Conservation (phyloP, 768 basidiomycete species). For the Auriculariales sp. region DNA sequence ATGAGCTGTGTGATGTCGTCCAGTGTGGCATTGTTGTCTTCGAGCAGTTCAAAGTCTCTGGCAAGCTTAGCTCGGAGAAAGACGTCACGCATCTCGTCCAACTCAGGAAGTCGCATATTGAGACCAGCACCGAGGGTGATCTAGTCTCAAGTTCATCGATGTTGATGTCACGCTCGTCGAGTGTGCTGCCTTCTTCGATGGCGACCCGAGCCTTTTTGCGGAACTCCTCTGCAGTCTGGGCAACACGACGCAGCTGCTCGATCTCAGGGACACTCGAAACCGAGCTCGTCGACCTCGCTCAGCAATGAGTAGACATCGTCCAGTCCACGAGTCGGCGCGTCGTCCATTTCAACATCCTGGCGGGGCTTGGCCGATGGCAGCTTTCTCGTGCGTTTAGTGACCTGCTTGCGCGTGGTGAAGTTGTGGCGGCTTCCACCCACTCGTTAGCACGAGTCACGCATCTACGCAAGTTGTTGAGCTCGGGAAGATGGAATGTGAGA, state of each 20-base stretch:
- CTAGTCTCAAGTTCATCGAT: constrained; percentile 59
- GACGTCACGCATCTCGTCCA: constrained; percentile 63
- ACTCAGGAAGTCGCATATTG: constrained; percentile 73
- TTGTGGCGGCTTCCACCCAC: constrained; percentile 78
- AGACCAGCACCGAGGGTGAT: constrained; percentile 57
- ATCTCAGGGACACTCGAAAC: constrained; percentile 81
- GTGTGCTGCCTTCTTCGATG: constrained; percentile 27
- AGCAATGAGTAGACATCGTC: constrained; percentile 59
- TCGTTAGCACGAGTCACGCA: constrained; percentile 71
- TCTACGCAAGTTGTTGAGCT: constrained; percentile 56
- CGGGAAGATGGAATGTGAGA: constrained; percentile 58
- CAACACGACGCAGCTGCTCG: constrained; percentile 33
- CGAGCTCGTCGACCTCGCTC: constrained; percentile 57
- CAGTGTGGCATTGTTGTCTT: constrained; percentile 39
- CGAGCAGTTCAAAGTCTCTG: constrained; percentile 56
- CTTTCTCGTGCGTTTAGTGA: constrained; percentile 58
- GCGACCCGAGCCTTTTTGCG: constrained; percentile 39
- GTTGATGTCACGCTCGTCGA: constrained; percentile 38
- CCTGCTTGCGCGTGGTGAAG: constrained; percentile 67
- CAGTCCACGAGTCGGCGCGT: constrained; percentile 58
- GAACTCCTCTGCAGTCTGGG: constrained; percentile 49
- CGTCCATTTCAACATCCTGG: constrained; percentile 21
- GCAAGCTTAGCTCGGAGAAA: constrained; percentile 67
- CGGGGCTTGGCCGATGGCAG: constrained; percentile 43
- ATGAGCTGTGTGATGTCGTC: constrained; percentile 67